These are phyloP conservation scores for Sclerotinia trifoliorum DNA, from an alignment of 2,329 filamentous ascomycete genomes.

Conservation along the genomic window DNA sequence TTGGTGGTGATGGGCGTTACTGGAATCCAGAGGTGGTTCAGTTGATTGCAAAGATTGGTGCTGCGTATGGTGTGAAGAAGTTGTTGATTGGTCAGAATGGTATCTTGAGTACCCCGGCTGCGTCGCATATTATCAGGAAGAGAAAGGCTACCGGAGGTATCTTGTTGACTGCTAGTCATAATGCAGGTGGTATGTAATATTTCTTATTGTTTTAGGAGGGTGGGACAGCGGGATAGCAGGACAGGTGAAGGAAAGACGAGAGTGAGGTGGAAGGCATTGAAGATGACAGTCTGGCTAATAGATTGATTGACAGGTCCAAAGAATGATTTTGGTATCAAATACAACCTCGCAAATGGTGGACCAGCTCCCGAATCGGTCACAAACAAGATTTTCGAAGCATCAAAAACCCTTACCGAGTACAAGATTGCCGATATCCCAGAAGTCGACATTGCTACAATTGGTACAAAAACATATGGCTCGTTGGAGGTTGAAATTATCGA, in stretches of 20 bases:
- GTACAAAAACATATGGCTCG: constrained; percentile 76
- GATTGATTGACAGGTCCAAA: constrained; percentile 63
- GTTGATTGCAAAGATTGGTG: constrained; percentile 94
- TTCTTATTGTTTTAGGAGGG: neutral
- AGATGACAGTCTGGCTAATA: constrained; percentile 3
- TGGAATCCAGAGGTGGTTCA: constrained; percentile 97
- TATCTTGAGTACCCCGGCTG: constrained; percentile 93
- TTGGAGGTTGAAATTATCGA: constrained; percentile 96
- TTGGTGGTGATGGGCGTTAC: constrained; percentile 94
- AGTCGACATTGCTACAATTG: constrained; percentile 79
- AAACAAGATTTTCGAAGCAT: constrained; percentile 94
- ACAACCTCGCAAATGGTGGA: constrained; percentile 95
- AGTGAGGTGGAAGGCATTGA: neutral
- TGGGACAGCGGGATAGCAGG: neutral
- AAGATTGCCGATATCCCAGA: constrained; percentile 87
- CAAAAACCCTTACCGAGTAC: constrained; percentile 87
- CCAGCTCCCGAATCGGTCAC: constrained; percentile 95
- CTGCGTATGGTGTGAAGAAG: constrained; percentile 98
- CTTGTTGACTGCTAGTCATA: constrained; percentile 94
- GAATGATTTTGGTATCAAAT: constrained; percentile 99
- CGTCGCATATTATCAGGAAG: constrained; percentile 93
- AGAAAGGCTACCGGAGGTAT: constrained; percentile 95
- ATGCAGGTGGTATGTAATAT: constrained; percentile 75
- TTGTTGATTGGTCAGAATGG: constrained; percentile 93
- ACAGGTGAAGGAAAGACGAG: neutral